Base-by-base conservation (phyloP, 2,329 filamentous ascomycete genomes). In the Aspergillus bombycis region DNA sequence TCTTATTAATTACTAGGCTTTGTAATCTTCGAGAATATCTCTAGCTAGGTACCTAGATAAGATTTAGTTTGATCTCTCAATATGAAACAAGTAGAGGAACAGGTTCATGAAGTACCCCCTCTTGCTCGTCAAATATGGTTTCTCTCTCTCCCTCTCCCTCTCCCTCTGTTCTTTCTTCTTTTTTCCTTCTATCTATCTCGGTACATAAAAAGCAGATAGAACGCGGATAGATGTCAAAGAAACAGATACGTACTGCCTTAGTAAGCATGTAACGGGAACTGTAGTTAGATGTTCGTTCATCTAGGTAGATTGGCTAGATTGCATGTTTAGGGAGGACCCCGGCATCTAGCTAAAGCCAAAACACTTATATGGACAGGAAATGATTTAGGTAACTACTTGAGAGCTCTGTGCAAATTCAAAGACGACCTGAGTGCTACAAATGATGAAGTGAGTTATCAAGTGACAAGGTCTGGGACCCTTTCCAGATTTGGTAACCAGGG, bases 401-500 rank as follows among this genome's bases (percentile, higher is more conserved):
- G 6, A n/a, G 16, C 6, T 41, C n/a, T n/a, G 46, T 52, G 34
- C 10, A n/a, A n/a, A 41, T 41, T 41, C 38, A n/a, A n/a, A n/a
- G 19, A 41, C 38, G 8, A 58, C 30, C n/a, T 50, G 10, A 59
- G 26, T 52, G 38, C 38, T 41, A 10, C 38, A 19, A 41, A 19
- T 14, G 41, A 28, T 7, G 16, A 38, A 11, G 26, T 36, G 19
- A 55, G 30, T 34, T 41, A 28, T 34, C 36, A 55, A 34, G 50
- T 55, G 30, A 58, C 8, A 46, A 45, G 28, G 50, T 54, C 43
- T 57, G 59, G 23, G 64, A 63, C 64, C 66, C 66, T 64, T 69
- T 69, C 74, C 71, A 55, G 53, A 73, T 71, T 45, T 23, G 70
- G 74, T 58, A 68, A 65, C 64, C 62, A 74, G 71, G 70, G 73